A percentile compares a stretch with the other conserved stretches of the same genome.
Conservation (phyloP, 345 rosid species). For the Syzygium jambos region DNA sequence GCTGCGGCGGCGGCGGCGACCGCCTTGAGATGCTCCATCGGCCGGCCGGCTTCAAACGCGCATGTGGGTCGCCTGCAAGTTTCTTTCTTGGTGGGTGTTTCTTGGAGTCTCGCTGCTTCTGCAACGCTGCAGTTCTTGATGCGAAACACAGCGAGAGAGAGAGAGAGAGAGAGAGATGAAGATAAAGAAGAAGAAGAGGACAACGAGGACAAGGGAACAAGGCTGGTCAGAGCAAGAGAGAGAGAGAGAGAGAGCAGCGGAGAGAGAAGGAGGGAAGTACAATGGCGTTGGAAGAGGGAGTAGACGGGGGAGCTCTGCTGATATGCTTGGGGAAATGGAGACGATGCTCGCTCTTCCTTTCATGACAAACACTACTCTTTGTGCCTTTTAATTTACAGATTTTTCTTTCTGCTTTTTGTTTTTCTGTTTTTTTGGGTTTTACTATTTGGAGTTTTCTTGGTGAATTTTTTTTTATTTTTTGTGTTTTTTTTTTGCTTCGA, state of each 20-base stretch:
- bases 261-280: neutral
- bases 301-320: neutral
- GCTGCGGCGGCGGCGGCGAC: conserved; percentile 27
- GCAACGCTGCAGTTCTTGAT: neutral
- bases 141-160: neutral
- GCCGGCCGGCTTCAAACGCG: neutral
- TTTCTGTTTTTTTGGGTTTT: neutral
- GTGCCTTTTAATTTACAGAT: neutral
- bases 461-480: neutral
- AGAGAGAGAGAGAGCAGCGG: neutral
- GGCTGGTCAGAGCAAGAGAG: neutral
- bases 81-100: neutral
- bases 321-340: neutral
- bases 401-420: neutral
- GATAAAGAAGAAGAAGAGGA: neutral
- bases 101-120: neutral
- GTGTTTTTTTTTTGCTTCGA: neutral
- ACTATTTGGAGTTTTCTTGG: neutral
- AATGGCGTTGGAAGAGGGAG: neutral
- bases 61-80: neutral
- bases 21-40: neutral
- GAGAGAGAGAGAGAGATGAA: neutral
- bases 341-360: neutral
- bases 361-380: neutral
- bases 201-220: neutral